phyloP scores from a whole-genome alignment of 2,329 filamentous ascomycete species.

The Fusarium foetens region DNA sequence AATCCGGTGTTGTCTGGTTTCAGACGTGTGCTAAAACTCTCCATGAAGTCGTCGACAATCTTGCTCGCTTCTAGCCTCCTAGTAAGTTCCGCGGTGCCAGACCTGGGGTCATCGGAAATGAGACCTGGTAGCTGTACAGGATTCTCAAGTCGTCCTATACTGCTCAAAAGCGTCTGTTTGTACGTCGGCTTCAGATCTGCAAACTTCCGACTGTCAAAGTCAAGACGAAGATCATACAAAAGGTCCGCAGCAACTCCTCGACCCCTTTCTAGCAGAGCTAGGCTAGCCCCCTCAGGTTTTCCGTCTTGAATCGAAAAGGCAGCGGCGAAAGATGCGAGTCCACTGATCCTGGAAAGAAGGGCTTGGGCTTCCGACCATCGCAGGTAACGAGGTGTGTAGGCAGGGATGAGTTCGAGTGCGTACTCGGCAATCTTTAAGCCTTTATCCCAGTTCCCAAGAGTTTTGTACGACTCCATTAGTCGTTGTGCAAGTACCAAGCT shows the following conservation, averaged over 20 bases:
- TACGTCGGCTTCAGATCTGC: background rate
- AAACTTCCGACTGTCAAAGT: background rate
- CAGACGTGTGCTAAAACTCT: fast-evolving
- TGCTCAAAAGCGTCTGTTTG: background rate
- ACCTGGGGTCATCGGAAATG: fast-evolving
- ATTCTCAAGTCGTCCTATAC: background rate
- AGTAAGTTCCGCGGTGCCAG: background rate
- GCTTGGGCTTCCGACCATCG: background rate
- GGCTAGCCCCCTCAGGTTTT: fast-evolving
- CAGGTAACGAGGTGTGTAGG: background rate
- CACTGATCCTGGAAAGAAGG: background rate
- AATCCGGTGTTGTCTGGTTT: background rate
- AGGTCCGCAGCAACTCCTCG: background rate
- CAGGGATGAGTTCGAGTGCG: background rate
- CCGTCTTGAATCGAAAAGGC: fast-evolving
- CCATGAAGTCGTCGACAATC: background rate
- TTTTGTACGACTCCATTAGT: background rate
- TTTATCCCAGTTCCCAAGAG: background rate
- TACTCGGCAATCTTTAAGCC: background rate
- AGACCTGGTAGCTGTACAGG: background rate
- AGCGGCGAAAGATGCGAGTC: background rate
- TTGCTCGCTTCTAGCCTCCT: background rate
- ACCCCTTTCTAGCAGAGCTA: background rate
- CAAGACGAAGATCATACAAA: background rate
- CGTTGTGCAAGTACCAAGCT: background rate